Percentiles rank a stretch among this genome's conserved stretches.
These are phyloP conservation scores for Quercus alba DNA, from an alignment of 306 rosid genomes.

Conservation along the genomic window DNA sequence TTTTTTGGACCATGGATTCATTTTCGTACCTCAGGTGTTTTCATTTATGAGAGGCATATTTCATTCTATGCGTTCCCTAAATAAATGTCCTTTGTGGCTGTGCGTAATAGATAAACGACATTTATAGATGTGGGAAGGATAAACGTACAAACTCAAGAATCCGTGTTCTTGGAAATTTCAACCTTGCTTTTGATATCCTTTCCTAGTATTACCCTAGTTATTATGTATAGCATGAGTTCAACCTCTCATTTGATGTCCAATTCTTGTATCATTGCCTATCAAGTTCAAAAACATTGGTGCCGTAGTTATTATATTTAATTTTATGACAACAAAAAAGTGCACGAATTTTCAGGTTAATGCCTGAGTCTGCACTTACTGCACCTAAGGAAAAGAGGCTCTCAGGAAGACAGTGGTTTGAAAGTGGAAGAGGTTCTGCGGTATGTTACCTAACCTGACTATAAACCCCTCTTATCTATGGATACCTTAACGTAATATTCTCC, in stretches of 20 bases:
- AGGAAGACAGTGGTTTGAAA: slow-evolving; percentile 99
- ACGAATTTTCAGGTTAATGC: slow-evolving; percentile 79
- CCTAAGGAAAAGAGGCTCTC: slow-evolving; percentile 89
- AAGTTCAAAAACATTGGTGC: too few species aligned
- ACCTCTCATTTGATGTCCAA: too few species aligned
- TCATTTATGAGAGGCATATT: neutral
- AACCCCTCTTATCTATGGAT: slow-evolving; percentile 4
- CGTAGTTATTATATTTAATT: too few species aligned
- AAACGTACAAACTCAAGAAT: neutral
- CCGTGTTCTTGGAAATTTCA: neutral
- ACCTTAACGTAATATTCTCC: neutral
- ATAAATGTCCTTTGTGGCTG: neutral
- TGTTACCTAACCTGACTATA: neutral
- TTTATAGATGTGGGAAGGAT: neutral
- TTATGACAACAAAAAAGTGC: slow-evolving; percentile 1
- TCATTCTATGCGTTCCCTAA: neutral
- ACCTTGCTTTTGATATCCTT: slow-evolving; percentile 5
- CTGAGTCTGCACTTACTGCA: slow-evolving; percentile 79
- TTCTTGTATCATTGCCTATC: too few species aligned
- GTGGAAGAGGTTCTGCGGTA: slow-evolving; percentile 77
- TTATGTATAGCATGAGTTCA: neutral
- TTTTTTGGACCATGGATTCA: neutral
- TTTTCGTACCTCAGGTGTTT: neutral
- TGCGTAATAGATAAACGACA: neutral
- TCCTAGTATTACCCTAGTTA: neutral